Conservation (phyloP, 257 asterid genomes). For the Petunia axillaris region DNA sequence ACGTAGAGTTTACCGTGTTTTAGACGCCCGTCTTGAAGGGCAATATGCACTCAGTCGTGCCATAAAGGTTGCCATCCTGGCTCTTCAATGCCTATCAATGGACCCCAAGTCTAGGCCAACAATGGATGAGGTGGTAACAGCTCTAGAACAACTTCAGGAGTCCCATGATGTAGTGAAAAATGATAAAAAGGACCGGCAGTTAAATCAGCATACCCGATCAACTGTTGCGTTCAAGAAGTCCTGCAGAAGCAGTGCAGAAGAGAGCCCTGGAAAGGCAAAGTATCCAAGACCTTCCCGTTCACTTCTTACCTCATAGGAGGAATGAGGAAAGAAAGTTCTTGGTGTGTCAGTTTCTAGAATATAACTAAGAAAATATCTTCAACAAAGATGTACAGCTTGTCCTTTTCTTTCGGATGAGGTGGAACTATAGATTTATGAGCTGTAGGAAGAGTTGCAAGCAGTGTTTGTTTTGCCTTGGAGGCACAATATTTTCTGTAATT, state of each 20-base stretch:
- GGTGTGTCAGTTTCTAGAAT: background rate
- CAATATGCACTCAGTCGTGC: slow-evolving; percentile 54
- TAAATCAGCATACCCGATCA: slow-evolving; percentile 35
- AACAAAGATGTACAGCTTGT: slow-evolving; percentile 18
- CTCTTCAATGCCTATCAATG: slow-evolving; percentile 58
- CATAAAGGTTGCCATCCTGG: slow-evolving; percentile 52
- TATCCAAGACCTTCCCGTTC: slow-evolving; percentile 57
- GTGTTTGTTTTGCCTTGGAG: too few species aligned
- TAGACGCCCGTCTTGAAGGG: slow-evolving; percentile 68
- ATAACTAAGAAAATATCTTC: background rate
- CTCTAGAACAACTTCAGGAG: slow-evolving; percentile 61
- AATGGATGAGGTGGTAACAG: slow-evolving; percentile 62
- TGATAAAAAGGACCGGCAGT: slow-evolving; percentile 36
- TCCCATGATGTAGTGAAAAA: slow-evolving; percentile 41
- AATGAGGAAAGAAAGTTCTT: background rate
- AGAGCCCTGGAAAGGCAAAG: slow-evolving; percentile 17
- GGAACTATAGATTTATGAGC: background rate
- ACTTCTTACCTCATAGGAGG: slow-evolving; percentile 24
- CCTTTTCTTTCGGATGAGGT: background rate
- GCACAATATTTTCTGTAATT: too few species aligned
- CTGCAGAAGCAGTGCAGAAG: slow-evolving; percentile 36
- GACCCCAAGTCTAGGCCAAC: slow-evolving; percentile 61
- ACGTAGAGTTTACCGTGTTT: slow-evolving; percentile 54
- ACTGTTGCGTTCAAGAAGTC: slow-evolving; percentile 33
- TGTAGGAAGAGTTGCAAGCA: background rate